Evolutionary conservation across 495 filamentous ascomycete species (phyloP), one percentile per base, ranked within the genome.

Genomic region (Chaetomium fimeti): DNA sequence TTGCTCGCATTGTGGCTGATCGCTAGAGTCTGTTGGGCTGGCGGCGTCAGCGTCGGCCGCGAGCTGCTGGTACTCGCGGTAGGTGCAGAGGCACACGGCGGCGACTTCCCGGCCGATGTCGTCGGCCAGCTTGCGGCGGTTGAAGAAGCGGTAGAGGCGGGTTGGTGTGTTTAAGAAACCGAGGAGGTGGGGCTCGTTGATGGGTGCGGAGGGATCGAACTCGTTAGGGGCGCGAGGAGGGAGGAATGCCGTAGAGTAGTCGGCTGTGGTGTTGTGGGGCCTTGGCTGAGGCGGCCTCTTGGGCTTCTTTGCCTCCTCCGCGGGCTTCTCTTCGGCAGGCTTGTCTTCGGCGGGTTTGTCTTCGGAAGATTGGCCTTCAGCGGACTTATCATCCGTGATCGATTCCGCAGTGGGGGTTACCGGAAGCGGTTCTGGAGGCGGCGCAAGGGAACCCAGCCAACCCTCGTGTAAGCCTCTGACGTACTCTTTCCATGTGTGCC

Each of bases 401-500:
- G 69, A 29, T 48, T 71, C 68, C 32, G 28, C 32, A 29, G 71
- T 61, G 38, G 32, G 32, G 12, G 63, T 70, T 5, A 67, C 68
- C 25, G 68, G 69, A 6, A 71, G 64, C 36, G 69, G 62, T 36
- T 68, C 58, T 27, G 77, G 74, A 5, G 79, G 78, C 1, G 75
- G 62, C 5, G 74, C 68, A 27, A 96, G 77, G 1, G 94, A 92
- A 1, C 94, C 94, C 20, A 99, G 79, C 94, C 95, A 98, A 58
- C 94, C 94, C 71, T 99, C 94, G 66, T 99, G 94, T 62, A 97
- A 68, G 28, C 94, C 94, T 28, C 91, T 85, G 12, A 98, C 77
- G 75, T 97, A 99, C 77, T 99, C 94, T 77, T 97, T 98, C 94
- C 94, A 99, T 11, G 93, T 89, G 72, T 97, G 88, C 63, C 94